Base-by-base conservation (phyloP, 2,329 filamentous ascomycete species). In the Epichloe sp. region DNA sequence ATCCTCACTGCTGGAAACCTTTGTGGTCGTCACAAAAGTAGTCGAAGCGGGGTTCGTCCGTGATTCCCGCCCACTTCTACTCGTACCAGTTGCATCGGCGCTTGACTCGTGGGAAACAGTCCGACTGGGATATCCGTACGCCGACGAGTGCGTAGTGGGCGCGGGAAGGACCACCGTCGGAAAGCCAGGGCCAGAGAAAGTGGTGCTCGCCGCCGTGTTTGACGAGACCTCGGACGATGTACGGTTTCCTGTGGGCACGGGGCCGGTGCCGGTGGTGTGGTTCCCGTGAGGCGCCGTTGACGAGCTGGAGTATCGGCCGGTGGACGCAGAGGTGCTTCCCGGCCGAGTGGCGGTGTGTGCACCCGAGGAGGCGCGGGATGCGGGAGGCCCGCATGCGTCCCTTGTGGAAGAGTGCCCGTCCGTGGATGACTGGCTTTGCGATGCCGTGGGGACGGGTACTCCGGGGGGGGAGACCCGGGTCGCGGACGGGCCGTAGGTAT, bases 1-100 rank as follows among this genome's bases (percentile, higher is more conserved):
- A 5, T 23, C 14, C 8, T 35, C 14, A 6, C 1, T 37, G 35
- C 26, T 43, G 17, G 38, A 36, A 3, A 14, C 5, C 31, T 17
- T 49, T 19, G 40, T 49, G 10, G 17, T 43, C 1, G 52, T 53
- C n/a, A 48, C 23, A 21, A 53, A 35, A 3, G 48, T 53, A 4
- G 48, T 51, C 15, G 41, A 42, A 14, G 44, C 31, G 14, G 38
- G 37, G 15, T 38, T 15, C 5, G 45, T 48, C 40, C 14, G 44
- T 7, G 44, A 48, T 5, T 19, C 36, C 31, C 12, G 15, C 12
- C 36, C 36, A 37, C 23, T 48, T 2, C 42, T 46, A 5, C 14
- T 48, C 3, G 45, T 46, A 5, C 14, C 44, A 12, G 42, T 45
- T 17, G 48, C 46, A 12, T 48, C 48, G 2, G 4, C 48, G 15